Conservation (phyloP, 2,329 filamentous ascomycete genomes). For the Dothideomycetidae sp. region DNA sequence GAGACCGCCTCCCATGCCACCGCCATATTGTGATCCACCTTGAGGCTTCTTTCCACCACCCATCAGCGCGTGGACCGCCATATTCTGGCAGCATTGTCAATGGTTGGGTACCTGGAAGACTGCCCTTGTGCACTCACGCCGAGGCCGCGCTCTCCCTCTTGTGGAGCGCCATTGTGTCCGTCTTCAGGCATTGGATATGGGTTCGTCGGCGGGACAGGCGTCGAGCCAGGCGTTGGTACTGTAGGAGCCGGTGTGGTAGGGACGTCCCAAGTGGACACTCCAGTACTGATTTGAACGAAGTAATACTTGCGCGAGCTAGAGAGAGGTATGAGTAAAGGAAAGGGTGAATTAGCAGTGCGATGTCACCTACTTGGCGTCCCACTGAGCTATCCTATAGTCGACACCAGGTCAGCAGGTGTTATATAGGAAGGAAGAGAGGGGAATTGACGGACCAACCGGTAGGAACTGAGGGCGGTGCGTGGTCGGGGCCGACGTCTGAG, state of each 20-base stretch:
- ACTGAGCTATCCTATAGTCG: constrained; percentile 27
- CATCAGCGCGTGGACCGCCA: constrained; percentile 18
- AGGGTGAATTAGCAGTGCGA: constrained; percentile 1
- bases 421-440: constrained; percentile 28
- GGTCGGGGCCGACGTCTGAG: constrained; percentile 26
- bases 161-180: constrained; percentile 10
- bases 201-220: constrained; percentile 22
- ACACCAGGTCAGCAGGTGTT: constrained; percentile 11
- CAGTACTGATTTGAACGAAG: constrained; percentile 29
- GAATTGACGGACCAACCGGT: constrained; percentile 28
- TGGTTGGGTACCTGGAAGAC: background rate
- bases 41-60: constrained; percentile 20
- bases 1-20: constrained; percentile 7
- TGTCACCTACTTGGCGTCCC: constrained; percentile 27
- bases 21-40: constrained; percentile 10
- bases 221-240: constrained; percentile 25
- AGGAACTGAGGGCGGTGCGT: constrained; percentile 24
- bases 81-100: constrained; percentile 12
- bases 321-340: background rate
- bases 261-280: constrained; percentile 28
- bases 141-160: constrained; percentile 15
- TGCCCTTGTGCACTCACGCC: constrained; percentile 12
- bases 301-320: constrained; percentile 28
- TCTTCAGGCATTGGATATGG: constrained; percentile 22
- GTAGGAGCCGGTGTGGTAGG: constrained; percentile 26